A percentile compares a stretch with the other conserved stretches of the same genome.
Evolutionary conservation across 2,329 filamentous ascomycete species (phyloP).

Genomic region (Dactylonectria estremocensis): DNA sequence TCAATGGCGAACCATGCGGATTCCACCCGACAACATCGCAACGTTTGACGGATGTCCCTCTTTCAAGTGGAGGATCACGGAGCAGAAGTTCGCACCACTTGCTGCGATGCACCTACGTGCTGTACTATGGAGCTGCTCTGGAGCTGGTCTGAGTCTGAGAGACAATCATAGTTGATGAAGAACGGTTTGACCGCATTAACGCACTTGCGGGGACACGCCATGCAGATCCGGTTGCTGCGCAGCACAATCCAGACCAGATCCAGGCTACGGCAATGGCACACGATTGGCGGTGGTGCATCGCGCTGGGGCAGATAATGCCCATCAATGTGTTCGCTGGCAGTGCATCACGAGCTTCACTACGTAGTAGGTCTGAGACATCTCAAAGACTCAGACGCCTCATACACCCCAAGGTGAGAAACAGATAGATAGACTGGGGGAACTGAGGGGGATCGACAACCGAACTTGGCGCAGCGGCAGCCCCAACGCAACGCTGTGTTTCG

Average conservation of each 20-base stretch:
- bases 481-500: constrained; percentile 32
- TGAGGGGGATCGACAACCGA: constrained; percentile 43
- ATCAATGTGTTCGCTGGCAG: constrained; percentile 51
- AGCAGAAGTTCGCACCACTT: constrained; percentile 27
- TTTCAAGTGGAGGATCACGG: constrained; percentile 22
- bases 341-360: constrained; percentile 48
- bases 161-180: constrained; percentile 28
- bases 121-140: constrained; percentile 7
- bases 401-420: constrained; percentile 35
- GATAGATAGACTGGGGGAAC: constrained; percentile 37
- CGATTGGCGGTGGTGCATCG: constrained; percentile 42
- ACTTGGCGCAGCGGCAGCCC: constrained; percentile 13
- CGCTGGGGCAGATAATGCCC: constrained; percentile 29
- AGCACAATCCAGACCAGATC: constrained; percentile 41
- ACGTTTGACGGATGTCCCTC: constrained; percentile 14
- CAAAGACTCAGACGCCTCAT: constrained; percentile 35
- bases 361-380: no score
- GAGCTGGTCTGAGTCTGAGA: background rate
- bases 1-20: constrained; percentile 12
- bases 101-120: background rate
- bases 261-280: constrained; percentile 17
- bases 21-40: constrained; percentile 11
- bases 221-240: constrained; percentile 39
- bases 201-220: constrained; percentile 40
- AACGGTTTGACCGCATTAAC: constrained; percentile 42